A percentile compares a stretch with the other conserved stretches of the same genome.
These are phyloP conservation scores for Leptographium galeiforme DNA, from an alignment of 2,329 filamentous ascomycete species.

Conservation along the genomic window DNA sequence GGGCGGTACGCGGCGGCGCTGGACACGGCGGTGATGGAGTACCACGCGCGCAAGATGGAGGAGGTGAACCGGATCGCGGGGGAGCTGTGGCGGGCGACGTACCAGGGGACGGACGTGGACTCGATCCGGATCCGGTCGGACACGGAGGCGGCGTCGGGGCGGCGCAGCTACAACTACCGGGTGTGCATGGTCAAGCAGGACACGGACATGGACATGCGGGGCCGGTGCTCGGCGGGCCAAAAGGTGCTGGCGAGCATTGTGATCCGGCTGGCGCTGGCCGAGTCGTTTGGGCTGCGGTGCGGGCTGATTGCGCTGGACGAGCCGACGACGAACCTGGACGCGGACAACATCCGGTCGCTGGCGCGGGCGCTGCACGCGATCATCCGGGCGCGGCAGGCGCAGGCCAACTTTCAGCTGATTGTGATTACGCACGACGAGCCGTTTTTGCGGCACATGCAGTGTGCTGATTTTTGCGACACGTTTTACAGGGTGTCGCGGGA, in stretches of 20 bases:
- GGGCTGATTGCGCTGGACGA: constrained; percentile 94
- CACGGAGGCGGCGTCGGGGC: constrained; percentile 47
- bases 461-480: constrained; percentile 80
- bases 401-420: constrained; percentile 94
- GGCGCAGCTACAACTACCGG: constrained; percentile 85
- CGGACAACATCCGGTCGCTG: constrained; percentile 84
- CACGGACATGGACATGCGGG: constrained; percentile 98
- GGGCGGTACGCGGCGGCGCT: constrained; percentile 70
- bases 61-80: constrained; percentile 92
- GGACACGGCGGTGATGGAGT: constrained; percentile 95
- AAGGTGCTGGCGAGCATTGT: constrained; percentile 96
- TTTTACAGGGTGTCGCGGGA: constrained; percentile 83
- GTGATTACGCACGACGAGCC: constrained; percentile 99
- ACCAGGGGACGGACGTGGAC: constrained; percentile 94
- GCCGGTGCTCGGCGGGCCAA: constrained; percentile 89
- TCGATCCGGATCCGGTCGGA: constrained; percentile 92
- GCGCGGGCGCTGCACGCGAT: constrained; percentile 77
- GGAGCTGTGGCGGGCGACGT: constrained; percentile 94
- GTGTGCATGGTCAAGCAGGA: constrained; percentile 97
- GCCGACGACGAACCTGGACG: constrained; percentile 91
- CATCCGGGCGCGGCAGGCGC: constrained; percentile 67
- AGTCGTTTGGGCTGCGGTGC: constrained; percentile 93
- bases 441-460: constrained; percentile 86
- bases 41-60: constrained; percentile 92
- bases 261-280: constrained; percentile 87